Base-by-base conservation (phyloP, 2,329 filamentous ascomycete genomes). In the Aspergillus japonicus region DNA sequence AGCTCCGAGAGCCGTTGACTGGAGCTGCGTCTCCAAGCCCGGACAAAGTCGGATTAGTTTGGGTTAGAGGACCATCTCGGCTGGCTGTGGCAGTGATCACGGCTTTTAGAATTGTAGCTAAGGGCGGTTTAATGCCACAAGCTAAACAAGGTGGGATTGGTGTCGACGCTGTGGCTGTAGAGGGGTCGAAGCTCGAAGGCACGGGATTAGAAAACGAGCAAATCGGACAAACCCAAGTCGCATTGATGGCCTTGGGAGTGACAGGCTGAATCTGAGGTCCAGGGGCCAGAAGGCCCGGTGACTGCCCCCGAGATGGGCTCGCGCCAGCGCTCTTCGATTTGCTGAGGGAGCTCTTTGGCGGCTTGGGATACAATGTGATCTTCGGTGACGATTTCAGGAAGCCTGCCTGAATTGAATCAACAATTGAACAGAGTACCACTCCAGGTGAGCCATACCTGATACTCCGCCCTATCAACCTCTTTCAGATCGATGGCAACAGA, bases 301-400 rank as follows among this genome's bases (percentile, higher is more conserved):
- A 74, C 23, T 69, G 71, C 54, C 70, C 60, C 29, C 67, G 59
- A 8, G 68, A 70, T 39, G 70, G 65, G 58, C 68, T 71, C 26
- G 66, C 83, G 74, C 47, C 82, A 81, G 65, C 84, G 79, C 55
- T 82, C 81, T 65, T 86, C 79, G 64, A 87, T 75, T 14, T 67
- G 47, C 70, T 66, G 19, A 86, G 83, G 16, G 85, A 80, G 63
- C 86, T 84, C 74, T 90, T 96, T 16, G 83, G 77, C 1, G 90
- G 86, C 70, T 96, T 98, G 0, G 93, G 91, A 64, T 92, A 86
- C 56, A 99, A 78, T 2, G 91, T 97, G 64, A 99, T 87, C 78
- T 99, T 99, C 6, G 95, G 81, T 1, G 95, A 98, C 0, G 95
- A 98, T 73, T 96, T 97, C 48, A 98, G 80, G 68, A 99, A 98